These are phyloP conservation scores for Euphorbia schlechtendalii DNA, from an alignment of 441 rosid genomes.

Conservation along the genomic window DNA sequence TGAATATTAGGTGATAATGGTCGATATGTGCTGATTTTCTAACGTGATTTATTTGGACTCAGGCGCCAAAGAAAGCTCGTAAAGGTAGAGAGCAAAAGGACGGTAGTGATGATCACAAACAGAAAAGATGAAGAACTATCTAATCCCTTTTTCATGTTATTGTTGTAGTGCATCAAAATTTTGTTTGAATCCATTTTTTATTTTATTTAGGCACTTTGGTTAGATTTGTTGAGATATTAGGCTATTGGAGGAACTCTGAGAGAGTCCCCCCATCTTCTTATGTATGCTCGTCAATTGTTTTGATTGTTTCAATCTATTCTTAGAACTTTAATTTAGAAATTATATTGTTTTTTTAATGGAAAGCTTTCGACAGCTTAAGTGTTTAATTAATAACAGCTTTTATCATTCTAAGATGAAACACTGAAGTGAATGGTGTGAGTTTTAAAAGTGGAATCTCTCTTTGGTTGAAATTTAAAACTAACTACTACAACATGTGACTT, in stretches of 20 bases:
- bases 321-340: too few species aligned
- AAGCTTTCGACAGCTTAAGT: too few species aligned
- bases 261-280: not conserved
- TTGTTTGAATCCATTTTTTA: not conserved
- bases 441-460: too few species aligned
- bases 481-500: too few species aligned
- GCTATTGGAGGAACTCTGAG: not conserved
- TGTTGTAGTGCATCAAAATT: not conserved
- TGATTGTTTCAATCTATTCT: too few species aligned
- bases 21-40: not conserved
- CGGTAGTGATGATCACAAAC: slow-evolving; percentile 16
- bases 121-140: slow-evolving; percentile 27
- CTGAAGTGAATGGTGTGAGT: too few species aligned
- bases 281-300: too few species aligned
- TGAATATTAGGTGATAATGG: not conserved
- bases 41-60: slow-evolving; percentile 9
- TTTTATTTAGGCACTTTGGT: too few species aligned
- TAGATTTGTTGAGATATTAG: not conserved
- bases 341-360: too few species aligned
- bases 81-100: slow-evolving; percentile 30
- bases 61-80: slow-evolving; percentile 31
- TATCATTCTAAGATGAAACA: too few species aligned
- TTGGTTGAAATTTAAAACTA: too few species aligned
- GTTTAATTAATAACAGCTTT: too few species aligned
- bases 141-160: not conserved